Evolutionary conservation across 371 early-diverging fungal species (phyloP), one percentile per base, ranked within the genome.

Genomic region (Lichtheimia ornata): DNA sequence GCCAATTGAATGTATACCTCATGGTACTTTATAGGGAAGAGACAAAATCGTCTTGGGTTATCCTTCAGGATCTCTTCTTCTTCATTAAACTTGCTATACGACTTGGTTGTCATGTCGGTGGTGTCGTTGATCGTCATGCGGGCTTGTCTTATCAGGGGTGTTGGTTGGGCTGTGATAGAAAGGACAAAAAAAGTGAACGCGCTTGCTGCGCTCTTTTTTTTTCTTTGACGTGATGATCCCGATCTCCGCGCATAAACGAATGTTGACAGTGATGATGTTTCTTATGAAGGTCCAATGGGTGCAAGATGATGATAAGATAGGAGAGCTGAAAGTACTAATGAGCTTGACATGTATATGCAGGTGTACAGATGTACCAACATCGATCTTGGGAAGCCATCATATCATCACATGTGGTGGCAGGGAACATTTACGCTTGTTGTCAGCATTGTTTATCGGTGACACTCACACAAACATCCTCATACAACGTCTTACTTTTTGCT

Each of bases 11-110:
- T 20, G 6, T 49, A 41, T 71, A 92, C 93, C 72, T 97, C 96
- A 63, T 93, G 88, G 84, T 94, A 96, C 77, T 94, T 89, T 79
- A 98, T 95, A 44, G 98, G 98, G 83, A 96, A 98, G 53, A 98
- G 84, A 47, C 94, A 94, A 70, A 97, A 95, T 42, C 97, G 88
- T 67, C 87, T 86, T 15, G 93, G 89, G 79, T 92, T 93, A 22
- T 88, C 86, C 55, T 71, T 74, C 41, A 80, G 70, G 45, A 80
- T 80, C 28, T 77, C 75, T 57, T 80, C 81, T 18, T 77, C 73
- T 49, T 76, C 70, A 17, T 63, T 55, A n/a, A 30, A 53, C 53
- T 50, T 56, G 56, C 11, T 35, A 11, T 35, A 35, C 11, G 56
- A 30, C 4, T 49, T 12, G 14, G 25, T 49, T 35, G 30, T 55